Percentiles rank a stretch among this genome's conserved stretches.
phyloP scores from a whole-genome alignment of 2,329 filamentous ascomycete genomes.

The Zymoseptoria pseudotritici region DNA sequence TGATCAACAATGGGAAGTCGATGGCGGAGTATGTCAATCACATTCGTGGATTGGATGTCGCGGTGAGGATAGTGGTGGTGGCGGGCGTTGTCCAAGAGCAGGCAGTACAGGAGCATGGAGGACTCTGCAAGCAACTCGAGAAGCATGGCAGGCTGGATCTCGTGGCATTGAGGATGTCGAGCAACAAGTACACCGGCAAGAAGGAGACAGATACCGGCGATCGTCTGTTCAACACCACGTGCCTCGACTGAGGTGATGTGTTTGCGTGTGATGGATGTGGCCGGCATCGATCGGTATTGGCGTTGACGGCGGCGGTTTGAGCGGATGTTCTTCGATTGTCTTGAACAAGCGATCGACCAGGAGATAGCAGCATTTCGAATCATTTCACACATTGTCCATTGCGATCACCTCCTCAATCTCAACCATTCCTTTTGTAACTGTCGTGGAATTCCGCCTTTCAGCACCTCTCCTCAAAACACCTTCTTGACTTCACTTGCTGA shows the following conservation, averaged over 20 bases:
- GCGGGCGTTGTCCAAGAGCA: constrained; percentile 48
- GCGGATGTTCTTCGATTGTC: background rate
- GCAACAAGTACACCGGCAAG: constrained; percentile 49
- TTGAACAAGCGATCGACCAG: background rate
- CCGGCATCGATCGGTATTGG: background rate
- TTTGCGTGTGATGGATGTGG: background rate
- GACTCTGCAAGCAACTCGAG: constrained; percentile 9
- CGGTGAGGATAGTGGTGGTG: constrained; percentile 46
- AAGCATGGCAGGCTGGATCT: constrained; percentile 29
- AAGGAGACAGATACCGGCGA: constrained; percentile 52
- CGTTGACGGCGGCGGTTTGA: background rate
- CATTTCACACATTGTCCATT: too few species aligned
- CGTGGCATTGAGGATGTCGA: constrained; percentile 48
- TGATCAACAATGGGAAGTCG: constrained; percentile 52
- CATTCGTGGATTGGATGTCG: constrained; percentile 35
- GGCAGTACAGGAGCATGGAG: constrained; percentile 20
- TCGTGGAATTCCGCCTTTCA: background rate
- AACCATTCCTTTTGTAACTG: too few species aligned
- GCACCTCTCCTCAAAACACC: background rate
- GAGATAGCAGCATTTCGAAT: background rate
- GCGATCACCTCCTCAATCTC: too few species aligned
- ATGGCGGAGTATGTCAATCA: constrained; percentile 43
- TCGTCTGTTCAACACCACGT: constrained; percentile 52
- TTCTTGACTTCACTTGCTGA: background rate
- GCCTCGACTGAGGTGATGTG: constrained; percentile 30